Evolutionary conservation across 345 rosid species (phyloP), one percentile per base, ranked within the genome.

Genomic region (Hypericum androsaemum): DNA sequence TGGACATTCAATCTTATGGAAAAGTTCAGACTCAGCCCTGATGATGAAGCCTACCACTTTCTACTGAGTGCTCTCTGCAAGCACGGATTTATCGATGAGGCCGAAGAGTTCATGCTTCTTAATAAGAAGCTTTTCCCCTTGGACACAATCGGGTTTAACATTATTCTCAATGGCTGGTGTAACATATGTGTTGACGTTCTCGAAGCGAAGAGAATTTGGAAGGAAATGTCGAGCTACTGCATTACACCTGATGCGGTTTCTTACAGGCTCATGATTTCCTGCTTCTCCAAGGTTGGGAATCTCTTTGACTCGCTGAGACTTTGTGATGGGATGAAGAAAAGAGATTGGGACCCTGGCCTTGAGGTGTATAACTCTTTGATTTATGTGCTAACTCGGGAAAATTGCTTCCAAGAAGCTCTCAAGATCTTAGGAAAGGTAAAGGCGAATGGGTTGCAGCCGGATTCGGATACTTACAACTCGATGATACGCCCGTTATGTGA

Each of bases 191-290:
- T 74, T 5, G 87, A 90, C 47, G 65, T 80, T 49, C 53, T 74
- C 12, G 98, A 90, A 76, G 95, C 96, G 16, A 89, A 87, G 78
- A 76, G 96, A 71, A 52, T 87, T 59, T 87, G 96, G 95, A 71
- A 82, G 64, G 87, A 84, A 71, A 84, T 87, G 95, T 79, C 87
- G 22, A 67, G 64, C 51, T 74, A 58, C 56, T 90, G 96, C 62
- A 64, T 87, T 22, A 58, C 64, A 8, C 96, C 96, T 7, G 63
- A 82, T 72, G 72, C 74, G 12, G 72, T 77, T 56, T 84, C 96
- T 50, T 82, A 84, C 52, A 40, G 67, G 53, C 69, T 61, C 69
- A 76, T 90, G 92, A 82, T 87, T 69, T 79, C 84, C 58, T 80
- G 92, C 77, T 87, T 84, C 74, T 77, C 98, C 6, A 82, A 76